Conservation (phyloP, 768 basidiomycete species). For the Amanita jacksonii region DNA sequence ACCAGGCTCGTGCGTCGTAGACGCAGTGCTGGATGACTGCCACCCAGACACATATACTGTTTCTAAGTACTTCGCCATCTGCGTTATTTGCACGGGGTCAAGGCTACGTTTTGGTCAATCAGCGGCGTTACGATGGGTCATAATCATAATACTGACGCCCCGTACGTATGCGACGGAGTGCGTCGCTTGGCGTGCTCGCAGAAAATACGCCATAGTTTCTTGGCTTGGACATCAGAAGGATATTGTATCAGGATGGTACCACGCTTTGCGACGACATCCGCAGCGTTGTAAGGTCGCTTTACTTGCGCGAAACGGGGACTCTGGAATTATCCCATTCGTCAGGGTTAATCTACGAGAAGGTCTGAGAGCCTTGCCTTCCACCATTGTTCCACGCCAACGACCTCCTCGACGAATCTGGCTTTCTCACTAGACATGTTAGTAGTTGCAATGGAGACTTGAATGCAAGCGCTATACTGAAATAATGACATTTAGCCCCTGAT, state of each 20-base stretch:
- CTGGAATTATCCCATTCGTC: too few relatives aligned
- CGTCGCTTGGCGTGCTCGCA: conserved; percentile 66
- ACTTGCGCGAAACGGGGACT: conserved; percentile 78
- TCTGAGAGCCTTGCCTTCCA: conserved; percentile 59
- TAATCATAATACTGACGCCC: conserved; percentile 70
- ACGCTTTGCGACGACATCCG: conserved; percentile 88
- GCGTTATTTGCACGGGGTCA: conserved; percentile 95
- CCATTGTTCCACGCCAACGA: conserved; percentile 81
- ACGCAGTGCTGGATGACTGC: conserved; percentile 91
- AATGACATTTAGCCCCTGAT: too few relatives aligned
- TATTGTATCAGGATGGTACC: conserved; percentile 82
- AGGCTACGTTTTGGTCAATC: conserved; percentile 44
- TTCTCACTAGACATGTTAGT: too few relatives aligned
- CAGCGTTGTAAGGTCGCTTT: conserved; percentile 88
- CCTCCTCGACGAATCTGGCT: conserved; percentile 68
- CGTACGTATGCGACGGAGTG: conserved; percentile 91
- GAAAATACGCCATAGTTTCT: conserved; percentile 78
- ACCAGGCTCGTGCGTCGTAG: conserved; percentile 91
- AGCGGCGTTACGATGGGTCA: not conserved
- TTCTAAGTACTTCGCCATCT: conserved; percentile 98
- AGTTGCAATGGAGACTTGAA: too few relatives aligned
- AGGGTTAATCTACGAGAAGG: conserved; percentile 6
- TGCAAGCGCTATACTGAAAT: too few relatives aligned
- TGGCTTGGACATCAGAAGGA: conserved; percentile 74
- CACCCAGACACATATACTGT: conserved; percentile 98